phyloP scores from a whole-genome alignment of 495 filamentous ascomycete species.

The Penicillium robsamsonii region DNA sequence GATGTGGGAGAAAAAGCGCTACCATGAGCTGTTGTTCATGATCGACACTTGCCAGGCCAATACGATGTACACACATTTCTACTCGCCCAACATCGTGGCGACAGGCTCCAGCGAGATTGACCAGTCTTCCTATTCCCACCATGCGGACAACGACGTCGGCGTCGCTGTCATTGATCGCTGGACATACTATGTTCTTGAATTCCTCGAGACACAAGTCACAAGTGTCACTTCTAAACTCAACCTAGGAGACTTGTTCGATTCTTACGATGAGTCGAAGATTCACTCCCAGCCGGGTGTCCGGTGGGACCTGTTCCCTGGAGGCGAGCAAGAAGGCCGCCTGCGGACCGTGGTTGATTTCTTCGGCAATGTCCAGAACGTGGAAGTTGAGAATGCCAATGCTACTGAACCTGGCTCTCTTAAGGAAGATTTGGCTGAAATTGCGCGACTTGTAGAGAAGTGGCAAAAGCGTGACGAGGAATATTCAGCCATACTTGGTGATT shows the following conservation, averaged over 20 bases:
- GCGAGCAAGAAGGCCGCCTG: slow-evolving; percentile 68
- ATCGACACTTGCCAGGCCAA: slow-evolving; percentile 99
- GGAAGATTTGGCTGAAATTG: slow-evolving; percentile 72
- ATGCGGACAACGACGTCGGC: slow-evolving; percentile 95
- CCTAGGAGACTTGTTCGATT: slow-evolving; percentile 90
- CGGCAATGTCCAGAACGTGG: slow-evolving; percentile 95
- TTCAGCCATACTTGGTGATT: slow-evolving; percentile 35
- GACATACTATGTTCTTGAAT: slow-evolving; percentile 98
- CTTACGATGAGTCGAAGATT: slow-evolving; percentile 91
- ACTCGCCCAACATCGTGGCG: slow-evolving; percentile 94
- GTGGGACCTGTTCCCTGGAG: slow-evolving; percentile 87
- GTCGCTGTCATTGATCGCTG: slow-evolving; percentile 98
- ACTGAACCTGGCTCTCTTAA: slow-evolving; percentile 59
- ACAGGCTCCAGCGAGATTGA: slow-evolving; percentile 92
- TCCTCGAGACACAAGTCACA: slow-evolving; percentile 85
- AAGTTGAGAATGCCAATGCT: slow-evolving; percentile 65
- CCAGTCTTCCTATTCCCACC: slow-evolving; percentile 92
- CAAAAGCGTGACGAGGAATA: slow-evolving; percentile 36
- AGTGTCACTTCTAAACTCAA: slow-evolving; percentile 80
- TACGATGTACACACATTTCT: slow-evolving; percentile 97
- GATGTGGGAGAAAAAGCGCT: slow-evolving; percentile 99
- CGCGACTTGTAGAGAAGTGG: slow-evolving; percentile 54
- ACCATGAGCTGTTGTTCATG: slow-evolving; percentile 97
- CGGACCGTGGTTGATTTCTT: slow-evolving; percentile 93
- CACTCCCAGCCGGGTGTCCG: slow-evolving; percentile 88